Percentiles rank a stretch among this genome's conserved stretches.
phyloP scores from a whole-genome alignment of 2,329 filamentous ascomycete species.

The Falciphora oryzae region DNA sequence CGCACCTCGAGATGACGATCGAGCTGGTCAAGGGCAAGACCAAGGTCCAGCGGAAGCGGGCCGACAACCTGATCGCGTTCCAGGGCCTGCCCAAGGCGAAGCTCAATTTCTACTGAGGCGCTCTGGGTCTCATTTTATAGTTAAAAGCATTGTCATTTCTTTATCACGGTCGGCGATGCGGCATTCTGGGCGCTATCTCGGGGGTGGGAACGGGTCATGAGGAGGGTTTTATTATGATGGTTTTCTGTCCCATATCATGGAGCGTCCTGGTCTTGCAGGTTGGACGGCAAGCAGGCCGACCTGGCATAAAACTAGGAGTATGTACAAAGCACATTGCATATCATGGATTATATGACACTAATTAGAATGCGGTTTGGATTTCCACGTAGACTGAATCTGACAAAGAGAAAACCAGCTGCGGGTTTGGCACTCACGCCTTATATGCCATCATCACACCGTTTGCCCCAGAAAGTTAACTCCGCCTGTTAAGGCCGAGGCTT shows the following conservation, averaged over 20 bases:
- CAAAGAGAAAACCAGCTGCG: no score
- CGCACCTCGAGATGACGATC: constrained; percentile 67
- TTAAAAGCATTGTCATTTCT: not conserved
- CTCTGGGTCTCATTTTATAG: not conserved
- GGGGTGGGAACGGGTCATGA: not conserved
- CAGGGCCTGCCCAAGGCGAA: not conserved
- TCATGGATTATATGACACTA: not conserved
- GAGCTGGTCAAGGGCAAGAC: constrained; percentile 68
- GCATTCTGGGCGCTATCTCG: not conserved
- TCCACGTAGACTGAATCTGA: no score
- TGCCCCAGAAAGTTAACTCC: no score
- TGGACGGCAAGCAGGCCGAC: no score
- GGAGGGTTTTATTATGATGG: not conserved
- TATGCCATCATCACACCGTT: no score
- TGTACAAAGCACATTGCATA: not conserved
- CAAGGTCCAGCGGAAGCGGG: not conserved
- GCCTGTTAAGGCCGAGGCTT: no score
- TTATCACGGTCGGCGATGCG: not conserved
- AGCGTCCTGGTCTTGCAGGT: not conserved
- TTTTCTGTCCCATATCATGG: not conserved
- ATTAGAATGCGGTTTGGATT: not conserved
- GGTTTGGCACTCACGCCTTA: no score
- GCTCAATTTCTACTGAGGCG: not conserved
- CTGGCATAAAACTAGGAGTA: not conserved
- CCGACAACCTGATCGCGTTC: not conserved